Conservation (phyloP, 495 filamentous ascomycete genomes). For the Xylaria flabelliformis region DNA sequence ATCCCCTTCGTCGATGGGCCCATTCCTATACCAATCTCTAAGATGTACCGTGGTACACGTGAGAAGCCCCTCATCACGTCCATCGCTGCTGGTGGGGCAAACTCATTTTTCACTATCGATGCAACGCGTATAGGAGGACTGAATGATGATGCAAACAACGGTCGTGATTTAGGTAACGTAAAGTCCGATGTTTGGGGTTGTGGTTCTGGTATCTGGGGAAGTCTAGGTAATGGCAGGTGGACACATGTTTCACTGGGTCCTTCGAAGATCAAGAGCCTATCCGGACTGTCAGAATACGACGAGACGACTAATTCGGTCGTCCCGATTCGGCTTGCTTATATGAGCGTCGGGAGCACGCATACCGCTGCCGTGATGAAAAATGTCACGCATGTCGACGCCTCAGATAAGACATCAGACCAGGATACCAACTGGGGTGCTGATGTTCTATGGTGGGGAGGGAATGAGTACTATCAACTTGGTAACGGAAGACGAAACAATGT, state of each 20-base stretch:
- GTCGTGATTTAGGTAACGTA: conserved; percentile 51
- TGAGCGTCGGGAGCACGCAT: conserved; percentile 81
- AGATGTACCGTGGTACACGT: conserved; percentile 70
- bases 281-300: conserved; percentile 83
- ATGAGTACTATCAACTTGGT: conserved; percentile 91
- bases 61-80: conserved; percentile 67
- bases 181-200: conserved; percentile 83
- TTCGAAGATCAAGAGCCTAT: conserved; percentile 82
- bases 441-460: conserved; percentile 90
- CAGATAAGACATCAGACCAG: conserved; percentile 56
- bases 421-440: conserved; percentile 86
- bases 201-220: conserved; percentile 83
- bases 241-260: conserved; percentile 82
- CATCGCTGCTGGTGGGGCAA: conserved; percentile 83
- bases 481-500: conserved; percentile 87
- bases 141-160: conserved; percentile 47
- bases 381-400: conserved; percentile 65
- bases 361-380: conserved; percentile 82
- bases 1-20: conserved; percentile 71
- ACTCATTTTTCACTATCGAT: conserved; percentile 87
- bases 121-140: conserved; percentile 60
- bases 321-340: conserved; percentile 75
- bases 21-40: conserved; percentile 66
- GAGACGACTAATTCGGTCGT: conserved; percentile 67
- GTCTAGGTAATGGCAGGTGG: conserved; percentile 87